Conservation (phyloP, 1,284 basidiomycete genomes). For the Thecaphora frezii region DNA sequence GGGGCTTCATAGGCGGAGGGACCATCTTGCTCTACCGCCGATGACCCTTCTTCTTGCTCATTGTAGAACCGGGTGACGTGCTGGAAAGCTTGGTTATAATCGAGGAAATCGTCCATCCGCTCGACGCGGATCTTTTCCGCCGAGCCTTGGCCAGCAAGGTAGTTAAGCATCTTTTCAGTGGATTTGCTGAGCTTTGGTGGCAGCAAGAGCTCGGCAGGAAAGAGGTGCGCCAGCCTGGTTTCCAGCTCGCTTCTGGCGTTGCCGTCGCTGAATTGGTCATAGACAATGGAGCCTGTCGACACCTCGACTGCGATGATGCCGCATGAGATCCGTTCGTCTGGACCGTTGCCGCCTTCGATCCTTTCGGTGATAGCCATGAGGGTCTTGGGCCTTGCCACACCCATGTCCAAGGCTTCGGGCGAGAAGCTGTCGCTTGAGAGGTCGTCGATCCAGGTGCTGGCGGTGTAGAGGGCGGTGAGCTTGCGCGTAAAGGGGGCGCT, state of each 20-base stretch:
- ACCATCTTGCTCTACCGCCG: neutral
- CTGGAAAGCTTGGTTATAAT: slow-evolving; percentile 74
- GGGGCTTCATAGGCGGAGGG: neutral
- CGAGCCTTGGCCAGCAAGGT: slow-evolving; percentile 64
- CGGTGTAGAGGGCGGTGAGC: slow-evolving; percentile 80
- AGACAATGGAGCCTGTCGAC: slow-evolving; percentile 84
- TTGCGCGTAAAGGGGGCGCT: slow-evolving; percentile 73
- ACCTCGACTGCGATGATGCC: slow-evolving; percentile 80
- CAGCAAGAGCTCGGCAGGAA: slow-evolving; percentile 80
- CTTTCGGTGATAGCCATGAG: slow-evolving; percentile 68
- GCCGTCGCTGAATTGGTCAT: slow-evolving; percentile 70
- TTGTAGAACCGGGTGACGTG: slow-evolving; percentile 75
- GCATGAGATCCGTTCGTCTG: slow-evolving; percentile 68
- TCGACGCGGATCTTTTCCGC: slow-evolving; percentile 65
- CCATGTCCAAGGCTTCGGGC: slow-evolving; percentile 51
- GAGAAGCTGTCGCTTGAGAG: slow-evolving; percentile 68
- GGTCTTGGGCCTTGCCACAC: slow-evolving; percentile 20
- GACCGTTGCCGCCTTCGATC: slow-evolving; percentile 63
- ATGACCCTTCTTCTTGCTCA: slow-evolving; percentile 21
- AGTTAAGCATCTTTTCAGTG: slow-evolving; percentile 74
- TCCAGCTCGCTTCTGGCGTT: slow-evolving; percentile 49
- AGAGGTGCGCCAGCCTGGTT: slow-evolving; percentile 58
- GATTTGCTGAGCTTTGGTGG: slow-evolving; percentile 67
- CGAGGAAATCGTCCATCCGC: slow-evolving; percentile 66
- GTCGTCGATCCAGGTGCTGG: slow-evolving; percentile 81